A percentile compares a stretch with the other conserved stretches of the same genome.
phyloP scores from a whole-genome alignment of 2,329 filamentous ascomycete genomes.

The Fusarium pininemorale region DNA sequence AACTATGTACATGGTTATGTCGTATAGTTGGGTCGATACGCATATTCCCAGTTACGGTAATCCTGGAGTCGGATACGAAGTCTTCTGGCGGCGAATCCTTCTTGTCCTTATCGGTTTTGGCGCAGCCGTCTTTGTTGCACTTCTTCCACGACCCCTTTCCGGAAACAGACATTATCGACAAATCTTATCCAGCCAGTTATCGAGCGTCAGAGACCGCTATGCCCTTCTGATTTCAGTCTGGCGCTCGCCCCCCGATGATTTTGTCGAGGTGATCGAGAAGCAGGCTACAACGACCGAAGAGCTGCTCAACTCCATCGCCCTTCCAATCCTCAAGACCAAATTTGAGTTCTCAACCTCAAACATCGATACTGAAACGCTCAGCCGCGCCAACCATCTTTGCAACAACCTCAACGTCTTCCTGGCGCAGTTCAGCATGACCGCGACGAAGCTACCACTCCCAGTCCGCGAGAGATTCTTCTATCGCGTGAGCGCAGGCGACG shows the following conservation, averaged over 20 bases:
- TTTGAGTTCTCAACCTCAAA: constrained; percentile 22
- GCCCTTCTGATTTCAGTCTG: constrained; percentile 5
- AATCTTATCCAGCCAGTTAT: constrained; percentile 8
- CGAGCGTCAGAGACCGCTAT: constrained; percentile 9
- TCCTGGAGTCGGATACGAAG: constrained; percentile 8
- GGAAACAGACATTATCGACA: constrained; percentile 14
- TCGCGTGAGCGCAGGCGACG: constrained; percentile 1
- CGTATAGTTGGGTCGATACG: constrained; percentile 35
- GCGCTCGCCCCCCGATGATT: constrained; percentile 3
- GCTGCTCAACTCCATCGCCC: neutral
- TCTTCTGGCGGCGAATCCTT: constrained; percentile 13
- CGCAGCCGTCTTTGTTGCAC: constrained; percentile 3
- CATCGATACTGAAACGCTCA: constrained; percentile 7
- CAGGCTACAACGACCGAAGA: constrained; percentile 7
- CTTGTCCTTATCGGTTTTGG: constrained; percentile 18
- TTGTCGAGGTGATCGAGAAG: constrained; percentile 9
- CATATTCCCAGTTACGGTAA: constrained; percentile 29
- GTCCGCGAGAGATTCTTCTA: constrained; percentile 10
- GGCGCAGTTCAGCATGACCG: constrained; percentile 10
- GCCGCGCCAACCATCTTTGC: constrained; percentile 7
- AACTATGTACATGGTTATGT: constrained; percentile 31
- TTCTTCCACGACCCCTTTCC: neutral
- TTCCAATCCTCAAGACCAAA: constrained; percentile 11
- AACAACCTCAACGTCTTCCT: constrained; percentile 15
- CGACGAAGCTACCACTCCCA: constrained; percentile 1